Evolutionary conservation across 176 grass and related monocot species (phyloP).

Genomic region (Avena sativa): DNA sequence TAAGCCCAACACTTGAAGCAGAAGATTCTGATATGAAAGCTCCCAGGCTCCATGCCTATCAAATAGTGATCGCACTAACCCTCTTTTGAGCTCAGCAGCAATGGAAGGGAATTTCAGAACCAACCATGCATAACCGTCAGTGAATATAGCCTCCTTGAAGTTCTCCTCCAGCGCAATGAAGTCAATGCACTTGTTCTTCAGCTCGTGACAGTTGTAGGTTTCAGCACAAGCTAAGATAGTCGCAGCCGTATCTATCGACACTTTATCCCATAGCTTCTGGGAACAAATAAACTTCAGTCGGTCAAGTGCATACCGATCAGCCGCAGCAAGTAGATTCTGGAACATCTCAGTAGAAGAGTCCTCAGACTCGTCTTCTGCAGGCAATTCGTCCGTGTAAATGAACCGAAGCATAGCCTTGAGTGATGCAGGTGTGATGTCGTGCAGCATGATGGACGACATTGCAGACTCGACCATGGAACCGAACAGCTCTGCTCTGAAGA

Average conservation of each 20-base stretch:
- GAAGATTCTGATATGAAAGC: neutral
- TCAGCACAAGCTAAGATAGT: conserved; percentile 55
- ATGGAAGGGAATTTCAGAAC: neutral
- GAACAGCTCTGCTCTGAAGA: conserved; percentile 46
- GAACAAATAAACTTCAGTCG: conserved; percentile 52
- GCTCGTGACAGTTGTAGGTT: conserved; percentile 42
- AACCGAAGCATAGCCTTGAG: conserved; percentile 58
- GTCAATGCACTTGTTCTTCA: conserved; percentile 56
- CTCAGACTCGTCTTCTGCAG: neutral
- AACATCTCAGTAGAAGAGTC: neutral
- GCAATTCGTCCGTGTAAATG: conserved; percentile 54
- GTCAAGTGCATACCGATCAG: conserved; percentile 64
- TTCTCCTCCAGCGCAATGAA: conserved; percentile 47
- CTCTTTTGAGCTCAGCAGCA: neutral
- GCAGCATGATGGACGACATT: conserved; percentile 28
- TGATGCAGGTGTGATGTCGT: conserved; percentile 17
- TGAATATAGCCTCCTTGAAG: conserved; percentile 48
- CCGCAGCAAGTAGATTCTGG: conserved; percentile 41
- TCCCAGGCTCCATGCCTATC: neutral
- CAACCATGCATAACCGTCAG: neutral
- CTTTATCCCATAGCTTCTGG: conserved; percentile 5
- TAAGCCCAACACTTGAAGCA: neutral
- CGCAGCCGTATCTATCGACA: conserved; percentile 39
- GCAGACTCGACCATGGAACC: conserved; percentile 23
- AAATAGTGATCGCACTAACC: neutral